Conservation (phyloP, 1,284 basidiomycete species). For the Pseudomicrostroma phylloplanum region DNA sequence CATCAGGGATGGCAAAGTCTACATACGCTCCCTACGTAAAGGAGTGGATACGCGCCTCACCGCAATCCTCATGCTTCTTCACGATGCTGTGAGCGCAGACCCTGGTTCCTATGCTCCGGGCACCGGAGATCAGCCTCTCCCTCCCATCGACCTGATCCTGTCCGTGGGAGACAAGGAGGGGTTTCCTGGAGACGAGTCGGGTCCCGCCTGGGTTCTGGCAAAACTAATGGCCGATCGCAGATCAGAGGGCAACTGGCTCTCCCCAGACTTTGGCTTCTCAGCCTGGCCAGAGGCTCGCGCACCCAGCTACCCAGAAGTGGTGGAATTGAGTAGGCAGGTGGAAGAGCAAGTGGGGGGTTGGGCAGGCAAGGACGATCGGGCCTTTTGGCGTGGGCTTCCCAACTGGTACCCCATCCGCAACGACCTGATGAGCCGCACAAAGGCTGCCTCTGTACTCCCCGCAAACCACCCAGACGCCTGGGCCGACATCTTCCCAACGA, state of each 20-base stretch:
- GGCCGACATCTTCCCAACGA: conserved; percentile 2
- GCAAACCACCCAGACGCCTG: conserved; percentile 3
- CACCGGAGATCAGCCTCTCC: not conserved
- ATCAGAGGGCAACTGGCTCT: not conserved
- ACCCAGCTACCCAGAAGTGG: conserved; percentile 29
- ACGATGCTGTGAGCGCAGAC: not conserved
- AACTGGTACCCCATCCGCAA: not conserved
- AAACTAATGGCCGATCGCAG: not conserved
- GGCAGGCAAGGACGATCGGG: conserved; percentile 17
- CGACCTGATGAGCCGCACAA: not conserved
- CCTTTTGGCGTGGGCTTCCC: not conserved
- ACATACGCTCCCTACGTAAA: not conserved
- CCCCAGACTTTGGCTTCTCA: conserved; percentile 36
- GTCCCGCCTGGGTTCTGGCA: not conserved
- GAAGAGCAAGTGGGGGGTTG: conserved; percentile 21
- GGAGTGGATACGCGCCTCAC: not conserved
- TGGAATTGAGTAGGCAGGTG: conserved; percentile 16
- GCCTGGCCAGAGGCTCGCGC: conserved; percentile 36
- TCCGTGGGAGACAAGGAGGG: not conserved
- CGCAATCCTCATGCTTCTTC: not conserved
- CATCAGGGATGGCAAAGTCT: not conserved
- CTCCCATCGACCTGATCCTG: not conserved
- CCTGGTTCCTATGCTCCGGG: not conserved
- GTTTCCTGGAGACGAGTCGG: not conserved
- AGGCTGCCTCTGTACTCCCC: not conserved